A percentile compares a stretch with the other conserved stretches of the same genome.
phyloP scores from a whole-genome alignment of 2,329 filamentous ascomycete genomes.

The Fusarium sp. region DNA sequence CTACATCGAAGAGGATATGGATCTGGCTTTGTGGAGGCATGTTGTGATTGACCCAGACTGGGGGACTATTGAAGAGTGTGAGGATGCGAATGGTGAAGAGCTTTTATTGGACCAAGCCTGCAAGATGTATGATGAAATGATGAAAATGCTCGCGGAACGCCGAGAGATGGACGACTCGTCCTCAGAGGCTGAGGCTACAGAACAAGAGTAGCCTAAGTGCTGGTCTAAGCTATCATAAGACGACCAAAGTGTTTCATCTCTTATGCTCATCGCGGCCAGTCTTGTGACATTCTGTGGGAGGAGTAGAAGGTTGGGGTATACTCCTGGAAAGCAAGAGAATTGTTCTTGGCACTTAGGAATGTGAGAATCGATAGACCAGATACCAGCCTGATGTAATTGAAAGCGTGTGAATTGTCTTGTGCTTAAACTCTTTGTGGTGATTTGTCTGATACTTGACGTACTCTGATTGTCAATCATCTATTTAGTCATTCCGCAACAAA shows the following conservation, averaged over 20 bases:
- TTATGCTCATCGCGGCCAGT: accelerated
- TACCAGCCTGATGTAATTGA: not conserved
- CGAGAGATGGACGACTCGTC: too few relatives aligned
- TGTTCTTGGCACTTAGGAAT: not conserved
- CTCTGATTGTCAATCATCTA: too few relatives aligned
- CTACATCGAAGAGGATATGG: too few relatives aligned
- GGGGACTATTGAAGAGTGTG: too few relatives aligned
- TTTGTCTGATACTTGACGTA: not conserved
- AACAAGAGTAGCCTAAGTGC: accelerated
- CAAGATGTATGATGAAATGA: too few relatives aligned
- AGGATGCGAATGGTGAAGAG: too few relatives aligned
- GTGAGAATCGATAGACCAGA: not conserved
- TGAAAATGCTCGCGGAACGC: too few relatives aligned
- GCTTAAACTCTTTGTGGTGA: not conserved
- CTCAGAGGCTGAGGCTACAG: accelerated
- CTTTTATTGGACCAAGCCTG: too few relatives aligned
- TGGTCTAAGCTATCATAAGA: not conserved
- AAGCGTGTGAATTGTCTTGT: not conserved
- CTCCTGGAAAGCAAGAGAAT: not conserved
- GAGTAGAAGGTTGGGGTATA: not conserved
- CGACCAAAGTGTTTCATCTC: not conserved
- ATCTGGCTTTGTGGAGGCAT: too few relatives aligned
- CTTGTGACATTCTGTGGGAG: not conserved
- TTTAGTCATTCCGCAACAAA: not conserved
- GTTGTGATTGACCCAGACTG: accelerated